Evolutionary conservation across 257 asterid species (phyloP).

Genomic region (Solanum neorickii): DNA sequence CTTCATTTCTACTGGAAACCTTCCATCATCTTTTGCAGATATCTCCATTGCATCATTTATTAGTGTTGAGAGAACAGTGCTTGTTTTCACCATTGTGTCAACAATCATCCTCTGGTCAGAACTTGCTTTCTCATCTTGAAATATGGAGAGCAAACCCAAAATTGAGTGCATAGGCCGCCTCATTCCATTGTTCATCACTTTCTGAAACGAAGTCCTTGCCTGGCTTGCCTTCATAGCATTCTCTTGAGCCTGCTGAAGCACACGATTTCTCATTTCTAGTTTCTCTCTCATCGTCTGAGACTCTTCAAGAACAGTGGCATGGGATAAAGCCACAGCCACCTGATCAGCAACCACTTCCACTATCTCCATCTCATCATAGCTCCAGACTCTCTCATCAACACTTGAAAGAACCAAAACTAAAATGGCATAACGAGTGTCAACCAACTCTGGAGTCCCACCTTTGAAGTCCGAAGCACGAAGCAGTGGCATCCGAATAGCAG

Average conservation of each 20-base stretch:
- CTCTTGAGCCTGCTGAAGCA: conserved; percentile 27
- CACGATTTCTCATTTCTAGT: conserved; percentile 22
- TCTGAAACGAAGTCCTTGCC: conserved; percentile 31
- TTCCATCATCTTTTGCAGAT: conserved; percentile 38
- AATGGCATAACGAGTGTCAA: conserved; percentile 27
- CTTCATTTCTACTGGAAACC: conserved; percentile 23
- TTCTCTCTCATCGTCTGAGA: conserved; percentile 29
- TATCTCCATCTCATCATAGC: conserved; percentile 29
- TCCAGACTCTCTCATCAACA: conserved; percentile 15
- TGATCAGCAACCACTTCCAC: conserved; percentile 49
- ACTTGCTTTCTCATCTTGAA: conserved; percentile 14
- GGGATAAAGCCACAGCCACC: conserved; percentile 39
- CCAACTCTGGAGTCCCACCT: conserved; percentile 33
- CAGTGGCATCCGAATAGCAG: conserved; percentile 33
- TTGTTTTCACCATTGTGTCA: conserved; percentile 22
- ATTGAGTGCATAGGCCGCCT: conserved; percentile 40
- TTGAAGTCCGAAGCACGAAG: conserved; percentile 31
- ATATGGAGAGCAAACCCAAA: conserved; percentile 22
- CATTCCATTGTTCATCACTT: conserved; percentile 41
- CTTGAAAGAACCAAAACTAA: conserved; percentile 26
- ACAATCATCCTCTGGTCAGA: conserved; percentile 26
- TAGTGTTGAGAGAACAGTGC: conserved; percentile 25
- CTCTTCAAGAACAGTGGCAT: conserved; percentile 42
- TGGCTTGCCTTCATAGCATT: conserved; percentile 36
- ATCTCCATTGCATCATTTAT: conserved; percentile 36